phyloP scores from a whole-genome alignment of 2,329 filamentous ascomycete genomes.

The Fusarium musae region DNA sequence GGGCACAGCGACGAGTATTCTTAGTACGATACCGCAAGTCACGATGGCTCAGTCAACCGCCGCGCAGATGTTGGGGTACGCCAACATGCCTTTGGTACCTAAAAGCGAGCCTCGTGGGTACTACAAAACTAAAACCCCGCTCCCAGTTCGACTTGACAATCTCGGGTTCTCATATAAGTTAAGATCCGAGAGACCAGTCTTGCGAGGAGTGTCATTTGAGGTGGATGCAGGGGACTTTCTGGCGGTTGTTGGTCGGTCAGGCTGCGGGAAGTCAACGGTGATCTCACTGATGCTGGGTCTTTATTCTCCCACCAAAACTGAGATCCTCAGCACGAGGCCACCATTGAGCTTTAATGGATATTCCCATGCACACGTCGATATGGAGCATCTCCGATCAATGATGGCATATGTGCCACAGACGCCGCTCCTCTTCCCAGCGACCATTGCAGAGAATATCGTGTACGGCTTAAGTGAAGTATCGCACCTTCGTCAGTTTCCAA shows the following conservation, averaged over 20 bases:
- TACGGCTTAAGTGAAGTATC: constrained; percentile 76
- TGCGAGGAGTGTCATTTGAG: constrained; percentile 73
- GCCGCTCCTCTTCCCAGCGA: constrained; percentile 81
- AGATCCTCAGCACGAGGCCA: constrained; percentile 3
- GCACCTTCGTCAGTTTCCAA: constrained; percentile 56
- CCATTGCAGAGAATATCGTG: constrained; percentile 81
- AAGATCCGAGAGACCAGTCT: constrained; percentile 61
- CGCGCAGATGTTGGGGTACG: constrained; percentile 76
- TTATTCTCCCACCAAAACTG: constrained; percentile 59
- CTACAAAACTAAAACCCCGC: constrained; percentile 39
- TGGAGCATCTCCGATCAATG: constrained; percentile 66
- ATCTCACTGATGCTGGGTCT: constrained; percentile 79
- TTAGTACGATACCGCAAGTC: constrained; percentile 83
- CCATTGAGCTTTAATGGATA: constrained; percentile 68
- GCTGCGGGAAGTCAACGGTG: constrained; percentile 92
- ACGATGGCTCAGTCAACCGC: constrained; percentile 79
- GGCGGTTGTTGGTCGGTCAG: constrained; percentile 85
- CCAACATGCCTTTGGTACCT: constrained; percentile 63
- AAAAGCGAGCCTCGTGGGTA: constrained; percentile 68
- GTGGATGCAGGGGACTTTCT: constrained; percentile 73
- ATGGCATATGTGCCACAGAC: constrained; percentile 77
- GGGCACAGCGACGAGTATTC: constrained; percentile 74
- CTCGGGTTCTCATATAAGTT: constrained; percentile 79
- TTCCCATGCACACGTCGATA: constrained; percentile 69
- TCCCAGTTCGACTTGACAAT: constrained; percentile 61